phyloP scores from a whole-genome alignment of 768 basidiomycete species.

The Lactifluus pinguis region DNA sequence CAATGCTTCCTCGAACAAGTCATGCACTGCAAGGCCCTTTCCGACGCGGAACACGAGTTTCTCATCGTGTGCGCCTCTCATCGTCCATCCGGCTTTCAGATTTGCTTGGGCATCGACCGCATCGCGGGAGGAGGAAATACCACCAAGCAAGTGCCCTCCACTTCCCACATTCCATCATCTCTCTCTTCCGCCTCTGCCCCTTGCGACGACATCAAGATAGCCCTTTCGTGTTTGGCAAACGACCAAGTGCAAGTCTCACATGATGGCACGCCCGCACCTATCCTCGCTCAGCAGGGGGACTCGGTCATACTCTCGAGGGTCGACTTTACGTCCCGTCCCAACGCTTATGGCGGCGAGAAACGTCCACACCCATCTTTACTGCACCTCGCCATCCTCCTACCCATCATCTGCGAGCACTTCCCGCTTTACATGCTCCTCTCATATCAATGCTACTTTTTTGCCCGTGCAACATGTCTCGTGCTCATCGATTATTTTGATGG shows the following conservation, averaged over 20 bases:
- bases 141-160: too few relatives aligned
- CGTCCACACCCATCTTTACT: slow-evolving; percentile 7
- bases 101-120: slow-evolving; percentile 17
- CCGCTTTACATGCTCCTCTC: slow-evolving; percentile 13
- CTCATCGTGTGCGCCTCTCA: slow-evolving; percentile 11
- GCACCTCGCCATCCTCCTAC: slow-evolving; percentile 14
- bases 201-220: too few relatives aligned
- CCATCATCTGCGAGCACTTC: slow-evolving; percentile 9
- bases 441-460: slow-evolving; percentile 19
- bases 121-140: slow-evolving; percentile 2
- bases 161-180: too few relatives aligned
- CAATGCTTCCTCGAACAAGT: slow-evolving; percentile 8
- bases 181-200: not conserved
- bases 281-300: slow-evolving; percentile 10
- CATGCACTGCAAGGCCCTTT: slow-evolving; percentile 14
- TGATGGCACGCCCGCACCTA: slow-evolving; percentile 8
- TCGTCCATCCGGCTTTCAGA: not conserved
- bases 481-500: slow-evolving; percentile 12
- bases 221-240: not conserved
- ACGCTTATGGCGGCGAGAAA: not conserved
- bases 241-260: slow-evolving; percentile 16
- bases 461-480: slow-evolving; percentile 9
- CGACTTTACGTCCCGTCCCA: not conserved
- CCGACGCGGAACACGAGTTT: slow-evolving; percentile 18
- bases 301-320: slow-evolving; percentile 7